phyloP scores from a whole-genome alignment of 768 basidiomycete genomes.

The Leccinum longicurvipes region DNA sequence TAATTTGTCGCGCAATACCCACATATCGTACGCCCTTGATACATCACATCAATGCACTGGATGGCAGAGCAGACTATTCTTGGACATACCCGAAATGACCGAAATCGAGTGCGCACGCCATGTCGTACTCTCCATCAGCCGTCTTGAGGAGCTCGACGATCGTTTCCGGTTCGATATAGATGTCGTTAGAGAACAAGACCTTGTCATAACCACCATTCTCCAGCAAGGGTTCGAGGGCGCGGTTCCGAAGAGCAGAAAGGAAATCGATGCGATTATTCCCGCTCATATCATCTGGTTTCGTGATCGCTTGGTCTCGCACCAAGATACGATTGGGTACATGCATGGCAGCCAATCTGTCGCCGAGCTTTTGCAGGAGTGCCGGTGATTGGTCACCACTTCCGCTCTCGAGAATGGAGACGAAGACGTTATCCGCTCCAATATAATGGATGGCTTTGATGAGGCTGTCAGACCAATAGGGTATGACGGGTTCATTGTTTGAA shows the following conservation, averaged over 20 bases:
- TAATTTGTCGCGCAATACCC: constrained; percentile 22
- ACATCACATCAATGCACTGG: background rate
- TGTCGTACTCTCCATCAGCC: constrained; percentile 37
- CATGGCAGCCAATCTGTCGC: constrained; percentile 8
- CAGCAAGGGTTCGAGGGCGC: constrained; percentile 40
- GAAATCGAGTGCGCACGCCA: constrained; percentile 44
- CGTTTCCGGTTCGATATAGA: constrained; percentile 39
- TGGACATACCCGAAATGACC: constrained; percentile 29
- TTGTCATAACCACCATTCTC: constrained; percentile 35
- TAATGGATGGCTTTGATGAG: constrained; percentile 35
- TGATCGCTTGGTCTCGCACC: constrained; percentile 4
- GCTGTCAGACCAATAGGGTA: constrained; percentile 39
- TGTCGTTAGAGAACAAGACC: constrained; percentile 43
- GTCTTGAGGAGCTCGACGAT: constrained; percentile 40
- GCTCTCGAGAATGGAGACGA: constrained; percentile 41
- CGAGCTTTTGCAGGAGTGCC: constrained; percentile 8
- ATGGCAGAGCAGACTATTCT: constrained; percentile 5
- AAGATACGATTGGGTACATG: constrained; percentile 13
- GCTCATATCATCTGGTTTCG: constrained; percentile 2
- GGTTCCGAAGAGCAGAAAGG: constrained; percentile 35
- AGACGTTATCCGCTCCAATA: constrained; percentile 42
- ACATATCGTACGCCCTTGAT: constrained; percentile 20
- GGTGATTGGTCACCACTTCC: constrained; percentile 22
- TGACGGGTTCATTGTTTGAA: constrained; percentile 35
- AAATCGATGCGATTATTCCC: background rate